Evolutionary conservation across 208 protist species (phyloP), one percentile per base, ranked within the genome.

Genomic region (Acanthamoeba sp.): DNA sequence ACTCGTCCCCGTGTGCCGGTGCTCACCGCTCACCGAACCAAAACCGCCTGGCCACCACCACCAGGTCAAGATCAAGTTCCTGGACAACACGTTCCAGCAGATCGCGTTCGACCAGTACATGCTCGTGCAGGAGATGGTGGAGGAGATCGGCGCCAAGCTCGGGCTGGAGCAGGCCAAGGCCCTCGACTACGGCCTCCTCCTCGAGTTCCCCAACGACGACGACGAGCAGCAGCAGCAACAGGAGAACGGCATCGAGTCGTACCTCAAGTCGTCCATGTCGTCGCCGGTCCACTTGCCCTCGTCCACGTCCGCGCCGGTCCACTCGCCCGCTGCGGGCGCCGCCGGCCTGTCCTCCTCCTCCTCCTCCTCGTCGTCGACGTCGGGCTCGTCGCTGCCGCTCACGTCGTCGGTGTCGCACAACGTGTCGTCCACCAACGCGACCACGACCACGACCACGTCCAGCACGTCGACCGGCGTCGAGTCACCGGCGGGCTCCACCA

Each of bases 41-140:
- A n/a, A n/a, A n/a, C n/a, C 48, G 48, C 48, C 55, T 6, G 14
- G 24, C 7, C 18, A n/a, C 55, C 14, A 62, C 55, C 9, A n/a
- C 1, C 66, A 76, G 36, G 57, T 91, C 12, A 91, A 91, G 57
- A 71, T 91, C 59, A 91, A 91, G 42, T 91, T 91, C 36, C 71
- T 91, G 85, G 85, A 91, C 57, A 91, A 91, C 85, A 91, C 85
- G 29, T 91, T 91, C 59, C 85, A 91, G 85, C 85, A 91, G 59
- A 32, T 91, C 32, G 55, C 48, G 14, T 62, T 91, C 24, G 85
- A 91, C 38, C 85, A 38, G 18, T 91, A 91, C 57, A 38, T 62
- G 24, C 85, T 91, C 14, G 59, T 91, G 14, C 12, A 71, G 36
- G 85, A 91, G 57, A 71, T 91, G 85, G 36, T 91, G 18, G 32